phyloP scores from a whole-genome alignment of 2,329 filamentous ascomycete genomes.

The Cercospora citrullina region DNA sequence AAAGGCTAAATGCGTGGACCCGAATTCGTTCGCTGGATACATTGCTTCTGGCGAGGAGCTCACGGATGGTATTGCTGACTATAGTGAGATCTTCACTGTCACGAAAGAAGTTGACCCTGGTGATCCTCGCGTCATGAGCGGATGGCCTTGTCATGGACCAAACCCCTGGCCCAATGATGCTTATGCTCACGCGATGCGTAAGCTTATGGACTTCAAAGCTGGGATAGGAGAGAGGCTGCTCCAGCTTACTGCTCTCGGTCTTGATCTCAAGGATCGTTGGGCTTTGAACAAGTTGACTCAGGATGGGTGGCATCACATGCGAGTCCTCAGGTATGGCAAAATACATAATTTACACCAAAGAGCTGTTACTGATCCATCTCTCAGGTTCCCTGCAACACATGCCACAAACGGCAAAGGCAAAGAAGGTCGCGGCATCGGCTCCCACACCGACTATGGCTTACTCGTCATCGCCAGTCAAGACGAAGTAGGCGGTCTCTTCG shows the following conservation, averaged over 20 bases:
- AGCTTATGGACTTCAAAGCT: constrained; percentile 17
- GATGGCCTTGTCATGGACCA: constrained; percentile 19
- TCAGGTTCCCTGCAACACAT: constrained; percentile 7
- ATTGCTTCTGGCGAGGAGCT: constrained; percentile 20
- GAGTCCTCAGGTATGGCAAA: constrained; percentile 4
- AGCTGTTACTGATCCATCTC: too few relatives aligned
- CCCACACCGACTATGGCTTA: constrained; percentile 20
- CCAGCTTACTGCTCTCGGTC: constrained; percentile 18
- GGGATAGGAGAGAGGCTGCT: constrained; percentile 15
- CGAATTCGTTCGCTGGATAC: constrained; percentile 19
- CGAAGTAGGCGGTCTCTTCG: constrained; percentile 19
- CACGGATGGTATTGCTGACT: constrained; percentile 21
- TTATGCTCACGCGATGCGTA: constrained; percentile 11
- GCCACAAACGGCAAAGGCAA: constrained; percentile 19
- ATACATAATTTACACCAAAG: too few relatives aligned
- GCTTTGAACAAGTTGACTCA: constrained; percentile 9
- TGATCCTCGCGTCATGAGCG: constrained; percentile 9
- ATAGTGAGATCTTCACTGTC: constrained; percentile 21
- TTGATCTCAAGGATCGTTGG: constrained; percentile 9
- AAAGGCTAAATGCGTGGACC: constrained; percentile 16
- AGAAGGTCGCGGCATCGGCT: constrained; percentile 18
- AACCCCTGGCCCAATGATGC: constrained; percentile 12
- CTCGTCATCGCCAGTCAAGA: constrained; percentile 21
- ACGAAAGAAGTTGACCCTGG: constrained; percentile 14
- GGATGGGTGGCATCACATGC: constrained; percentile 21